A percentile compares a stretch with the other conserved stretches of the same genome.
phyloP scores from a whole-genome alignment of 768 basidiomycete genomes.

The Vishniacozyma victoriae region DNA sequence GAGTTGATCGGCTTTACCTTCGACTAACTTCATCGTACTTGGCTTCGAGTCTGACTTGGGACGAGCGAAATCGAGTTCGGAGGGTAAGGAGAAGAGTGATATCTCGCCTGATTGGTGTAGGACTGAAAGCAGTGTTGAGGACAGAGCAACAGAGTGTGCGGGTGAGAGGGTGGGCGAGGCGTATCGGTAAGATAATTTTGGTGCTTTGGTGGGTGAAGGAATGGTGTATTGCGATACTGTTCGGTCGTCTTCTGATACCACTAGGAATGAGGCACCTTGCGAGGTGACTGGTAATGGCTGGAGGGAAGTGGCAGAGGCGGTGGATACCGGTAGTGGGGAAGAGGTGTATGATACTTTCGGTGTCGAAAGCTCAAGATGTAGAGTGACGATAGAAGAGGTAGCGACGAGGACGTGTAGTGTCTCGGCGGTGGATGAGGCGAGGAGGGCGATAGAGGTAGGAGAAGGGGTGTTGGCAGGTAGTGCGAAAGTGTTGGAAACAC shows the following conservation, averaged over 20 bases:
- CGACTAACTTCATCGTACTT: slow-evolving; percentile 19
- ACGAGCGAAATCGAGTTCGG: slow-evolving; percentile 24
- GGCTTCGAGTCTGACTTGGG: slow-evolving; percentile 37
- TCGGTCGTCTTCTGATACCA: slow-evolving; percentile 30
- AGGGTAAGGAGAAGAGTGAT: slow-evolving; percentile 37
- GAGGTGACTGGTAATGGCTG: slow-evolving; percentile 23
- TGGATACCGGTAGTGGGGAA: slow-evolving; percentile 32
- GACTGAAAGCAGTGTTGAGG: slow-evolving; percentile 24
- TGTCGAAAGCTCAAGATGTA: slow-evolving; percentile 27
- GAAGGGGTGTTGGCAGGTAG: slow-evolving; percentile 16
- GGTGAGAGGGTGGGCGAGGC: slow-evolving; percentile 37
- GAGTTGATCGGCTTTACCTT: slow-evolving; percentile 30
- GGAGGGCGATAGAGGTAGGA: slow-evolving; percentile 20
- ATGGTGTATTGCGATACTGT: slow-evolving; percentile 39
- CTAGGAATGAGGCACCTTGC: slow-evolving; percentile 26
- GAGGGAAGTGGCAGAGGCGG: slow-evolving; percentile 27
- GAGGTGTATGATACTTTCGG: slow-evolving; percentile 22
- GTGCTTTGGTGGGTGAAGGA: slow-evolving; percentile 8
- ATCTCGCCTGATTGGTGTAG: slow-evolving; percentile 41
- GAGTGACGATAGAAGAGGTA: slow-evolving; percentile 17
- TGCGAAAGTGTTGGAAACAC: slow-evolving; percentile 18
- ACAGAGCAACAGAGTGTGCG: slow-evolving; percentile 33
- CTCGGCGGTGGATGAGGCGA: slow-evolving; percentile 21
- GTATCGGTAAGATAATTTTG: slow-evolving; percentile 34
- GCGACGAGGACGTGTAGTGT: slow-evolving; percentile 27